Evolutionary conservation across 768 basidiomycete genomes (phyloP).

Genomic region (Megacollybia marginata): DNA sequence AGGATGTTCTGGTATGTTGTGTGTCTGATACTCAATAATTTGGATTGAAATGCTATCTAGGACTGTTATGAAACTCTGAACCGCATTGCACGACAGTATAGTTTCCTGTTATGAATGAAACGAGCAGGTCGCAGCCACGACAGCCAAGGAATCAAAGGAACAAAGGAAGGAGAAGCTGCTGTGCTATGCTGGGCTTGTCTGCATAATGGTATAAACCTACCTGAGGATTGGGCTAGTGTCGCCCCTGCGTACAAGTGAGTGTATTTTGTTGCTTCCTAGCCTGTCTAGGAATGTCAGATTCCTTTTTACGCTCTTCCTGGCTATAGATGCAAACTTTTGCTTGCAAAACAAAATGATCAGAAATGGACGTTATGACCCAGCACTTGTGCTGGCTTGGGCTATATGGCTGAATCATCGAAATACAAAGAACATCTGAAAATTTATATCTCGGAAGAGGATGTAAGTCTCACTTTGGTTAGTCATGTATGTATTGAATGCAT

Average conservation of each 20-base stretch:
- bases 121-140: not conserved
- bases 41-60: not conserved
- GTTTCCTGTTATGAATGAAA: not conserved
- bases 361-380: slow-evolving; percentile 8
- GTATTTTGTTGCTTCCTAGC: not conserved
- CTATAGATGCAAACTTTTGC: slow-evolving; percentile 21
- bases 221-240: not conserved
- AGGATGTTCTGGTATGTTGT: not conserved
- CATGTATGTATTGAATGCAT: not conserved
- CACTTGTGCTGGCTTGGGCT: slow-evolving; percentile 15
- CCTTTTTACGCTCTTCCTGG: slow-evolving; percentile 15
- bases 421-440: slow-evolving; percentile 4
- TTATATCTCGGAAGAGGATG: slow-evolving; percentile 10
- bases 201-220: not conserved
- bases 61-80: not conserved
- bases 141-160: not conserved
- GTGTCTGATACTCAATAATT: not conserved
- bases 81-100: not conserved
- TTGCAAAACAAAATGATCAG: slow-evolving; percentile 13
- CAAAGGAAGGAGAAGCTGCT: not conserved
- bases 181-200: not conserved
- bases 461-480: slow-evolving; percentile 5
- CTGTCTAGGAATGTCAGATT: slow-evolving; percentile 9
- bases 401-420: slow-evolving; percentile 14
- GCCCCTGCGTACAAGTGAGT: not conserved